A percentile compares a stretch with the other conserved stretches of the same genome.
Evolutionary conservation across 2,329 filamentous ascomycete species (phyloP).

Genomic region (Cytospora paraplurivora): DNA sequence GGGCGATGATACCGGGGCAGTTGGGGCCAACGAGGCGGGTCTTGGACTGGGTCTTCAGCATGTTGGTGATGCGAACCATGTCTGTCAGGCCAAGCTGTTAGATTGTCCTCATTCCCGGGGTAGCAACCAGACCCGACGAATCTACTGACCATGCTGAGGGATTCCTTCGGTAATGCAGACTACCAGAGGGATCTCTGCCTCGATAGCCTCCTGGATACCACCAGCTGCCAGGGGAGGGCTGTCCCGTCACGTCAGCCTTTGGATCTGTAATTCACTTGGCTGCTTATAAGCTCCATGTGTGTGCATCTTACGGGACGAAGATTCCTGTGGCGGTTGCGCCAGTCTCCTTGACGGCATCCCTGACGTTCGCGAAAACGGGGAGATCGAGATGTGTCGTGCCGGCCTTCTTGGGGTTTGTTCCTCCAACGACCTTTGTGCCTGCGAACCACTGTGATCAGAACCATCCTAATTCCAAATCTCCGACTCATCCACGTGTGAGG

Average conservation of each 20-base stretch:
- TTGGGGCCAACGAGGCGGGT: slow-evolving; percentile 96
- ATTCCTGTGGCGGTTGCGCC: slow-evolving; percentile 90
- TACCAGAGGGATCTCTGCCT: slow-evolving; percentile 89
- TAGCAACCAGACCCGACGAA: not conserved
- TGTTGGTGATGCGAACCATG: slow-evolving; percentile 98
- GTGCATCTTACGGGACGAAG: slow-evolving; percentile 82
- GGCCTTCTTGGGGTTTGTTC: slow-evolving; percentile 99
- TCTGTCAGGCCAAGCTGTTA: slow-evolving; percentile 54
- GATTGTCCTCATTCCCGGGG: slow-evolving; percentile 18
- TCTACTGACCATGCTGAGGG: slow-evolving; percentile 81
- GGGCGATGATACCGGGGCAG: slow-evolving; percentile 95
- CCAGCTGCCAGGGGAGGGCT: slow-evolving; percentile 89
- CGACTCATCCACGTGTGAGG: slow-evolving; percentile 2
- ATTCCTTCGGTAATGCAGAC: slow-evolving; percentile 99
- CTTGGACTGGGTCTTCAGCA: slow-evolving; percentile 97
- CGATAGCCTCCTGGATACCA: slow-evolving; percentile 95
- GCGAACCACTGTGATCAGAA: slow-evolving; percentile 27
- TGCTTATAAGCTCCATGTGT: slow-evolving; percentile 39
- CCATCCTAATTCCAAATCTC: slow-evolving; percentile 18
- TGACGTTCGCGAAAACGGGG: slow-evolving; percentile 89
- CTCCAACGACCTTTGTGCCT: slow-evolving; percentile 97
- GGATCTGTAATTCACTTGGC: not conserved
- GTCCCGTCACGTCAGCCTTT: slow-evolving; percentile 26
- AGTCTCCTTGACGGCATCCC: slow-evolving; percentile 85
- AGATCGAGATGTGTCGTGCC: slow-evolving; percentile 85